Evolutionary conservation across 192 early-diverging fungal species (phyloP).

Genomic region (Helicostylum pulchrum): DNA sequence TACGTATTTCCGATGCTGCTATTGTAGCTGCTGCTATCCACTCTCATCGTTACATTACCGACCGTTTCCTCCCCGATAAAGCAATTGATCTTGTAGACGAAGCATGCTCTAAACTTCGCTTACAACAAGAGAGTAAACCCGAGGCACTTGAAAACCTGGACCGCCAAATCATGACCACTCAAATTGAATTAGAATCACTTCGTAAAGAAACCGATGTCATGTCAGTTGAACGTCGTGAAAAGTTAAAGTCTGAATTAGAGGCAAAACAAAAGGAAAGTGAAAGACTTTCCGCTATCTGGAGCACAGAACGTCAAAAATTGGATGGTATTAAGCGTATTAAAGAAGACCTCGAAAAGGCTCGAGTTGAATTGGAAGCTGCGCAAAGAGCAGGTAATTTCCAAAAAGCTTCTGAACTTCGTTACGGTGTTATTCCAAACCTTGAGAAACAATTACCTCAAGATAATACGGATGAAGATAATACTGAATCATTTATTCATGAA

Average conservation of each 20-base stretch:
- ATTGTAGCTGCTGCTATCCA: conserved; percentile 69
- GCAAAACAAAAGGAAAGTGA: conserved; percentile 59
- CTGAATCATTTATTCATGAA: conserved; percentile 68
- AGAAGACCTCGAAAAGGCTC: conserved; percentile 66
- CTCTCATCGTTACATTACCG: conserved; percentile 76
- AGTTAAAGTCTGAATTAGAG: conserved; percentile 56
- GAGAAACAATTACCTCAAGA: conserved; percentile 63
- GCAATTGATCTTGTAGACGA: conserved; percentile 83
- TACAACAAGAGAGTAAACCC: conserved; percentile 78
- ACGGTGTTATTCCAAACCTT: conserved; percentile 72
- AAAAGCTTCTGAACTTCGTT: conserved; percentile 71
- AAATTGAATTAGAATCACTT: conserved; percentile 77
- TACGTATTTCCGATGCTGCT: conserved; percentile 73
- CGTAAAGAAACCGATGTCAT: conserved; percentile 73
- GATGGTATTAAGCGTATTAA: conserved; percentile 67
- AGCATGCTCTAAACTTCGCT: conserved; percentile 72
- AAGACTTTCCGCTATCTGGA: conserved; percentile 59
- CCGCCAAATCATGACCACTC: conserved; percentile 68
- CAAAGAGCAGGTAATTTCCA: conserved; percentile 72
- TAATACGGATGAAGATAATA: conserved; percentile 28
- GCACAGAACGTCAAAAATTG: conserved; percentile 61
- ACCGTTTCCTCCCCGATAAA: conserved; percentile 74
- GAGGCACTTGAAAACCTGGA: conserved; percentile 73
- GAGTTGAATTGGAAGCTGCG: conserved; percentile 69
- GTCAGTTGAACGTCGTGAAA: conserved; percentile 61